phyloP scores from a whole-genome alignment of 192 early-diverging fungal genomes.

The Phlyctochytrium bullatum region DNA sequence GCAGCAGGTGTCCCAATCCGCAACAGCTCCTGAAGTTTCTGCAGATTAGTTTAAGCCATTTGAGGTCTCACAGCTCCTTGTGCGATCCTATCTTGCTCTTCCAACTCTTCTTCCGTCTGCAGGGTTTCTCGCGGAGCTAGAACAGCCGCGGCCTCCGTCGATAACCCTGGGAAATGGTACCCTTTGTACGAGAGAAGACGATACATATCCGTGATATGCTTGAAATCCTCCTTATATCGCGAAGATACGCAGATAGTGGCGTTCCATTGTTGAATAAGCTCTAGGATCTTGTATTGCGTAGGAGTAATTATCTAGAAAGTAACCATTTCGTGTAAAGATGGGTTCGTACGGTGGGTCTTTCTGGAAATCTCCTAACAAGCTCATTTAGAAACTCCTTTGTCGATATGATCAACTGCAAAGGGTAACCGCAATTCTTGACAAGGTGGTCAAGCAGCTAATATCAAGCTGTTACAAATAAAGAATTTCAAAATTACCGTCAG shows the following conservation, averaged over 20 bases:
- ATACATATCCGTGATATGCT: conserved; percentile 95
- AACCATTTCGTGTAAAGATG: neutral
- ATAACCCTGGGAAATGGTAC: conserved; percentile 71
- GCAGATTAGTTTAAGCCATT: neutral
- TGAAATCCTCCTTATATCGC: conserved; percentile 89
- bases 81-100: conserved; percentile 85
- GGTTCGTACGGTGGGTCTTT: conserved; percentile 68
- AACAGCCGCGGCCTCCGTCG: conserved; percentile 60
- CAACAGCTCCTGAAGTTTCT: conserved; percentile 96
- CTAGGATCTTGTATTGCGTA: conserved; percentile 84
- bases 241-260: conserved; percentile 80
- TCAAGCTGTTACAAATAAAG: neutral
- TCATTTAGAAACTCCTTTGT: conserved; percentile 97
- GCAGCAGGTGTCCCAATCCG: conserved; percentile 91
- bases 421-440: conserved; percentile 98
- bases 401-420: conserved; percentile 94
- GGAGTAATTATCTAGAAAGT: conserved; percentile 46
- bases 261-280: conserved; percentile 95
- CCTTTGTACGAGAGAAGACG: conserved; percentile 85
- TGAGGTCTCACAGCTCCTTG: conserved; percentile 68
- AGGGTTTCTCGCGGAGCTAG: conserved; percentile 57
- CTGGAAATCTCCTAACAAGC: conserved; percentile 90
- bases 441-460: conserved; percentile 91
- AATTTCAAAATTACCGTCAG: conserved; percentile 51
- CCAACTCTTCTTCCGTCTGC: conserved; percentile 92